Percentiles rank a stretch among this genome's conserved stretches.
Conservation (phyloP, 2,329 filamentous ascomycete genomes). For the Aureobasidium sp. region DNA sequence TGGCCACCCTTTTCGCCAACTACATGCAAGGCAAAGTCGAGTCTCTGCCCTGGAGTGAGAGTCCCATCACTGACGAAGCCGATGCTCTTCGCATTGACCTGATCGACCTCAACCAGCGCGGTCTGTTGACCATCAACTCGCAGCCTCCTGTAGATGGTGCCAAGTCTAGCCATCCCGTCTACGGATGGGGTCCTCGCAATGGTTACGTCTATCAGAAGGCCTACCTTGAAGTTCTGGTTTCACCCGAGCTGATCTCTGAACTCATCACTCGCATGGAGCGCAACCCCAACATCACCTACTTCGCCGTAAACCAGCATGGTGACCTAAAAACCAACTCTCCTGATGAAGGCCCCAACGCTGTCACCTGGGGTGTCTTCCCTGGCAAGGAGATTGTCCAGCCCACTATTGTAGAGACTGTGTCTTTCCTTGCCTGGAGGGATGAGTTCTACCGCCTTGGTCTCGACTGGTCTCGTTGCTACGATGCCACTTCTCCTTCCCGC, state of each 20-base stretch:
- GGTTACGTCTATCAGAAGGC: conserved; percentile 98
- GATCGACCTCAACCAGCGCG: conserved; percentile 74
- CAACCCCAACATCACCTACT: conserved; percentile 82
- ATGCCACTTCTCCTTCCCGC: conserved; percentile 67
- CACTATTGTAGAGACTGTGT: conserved; percentile 97
- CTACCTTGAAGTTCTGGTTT: conserved; percentile 85
- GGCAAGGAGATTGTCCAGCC: conserved; percentile 99
- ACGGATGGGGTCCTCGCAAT: conserved; percentile 91
- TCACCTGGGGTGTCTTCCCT: conserved; percentile 98
- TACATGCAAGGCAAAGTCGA: conserved; percentile 78
- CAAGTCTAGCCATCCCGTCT: conserved; percentile 76
- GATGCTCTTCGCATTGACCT: conserved; percentile 70
- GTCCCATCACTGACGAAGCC: conserved; percentile 75
- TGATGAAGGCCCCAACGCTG: conserved; percentile 78
- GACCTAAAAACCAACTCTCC: conserved; percentile 77
- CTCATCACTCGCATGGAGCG: conserved; percentile 70
- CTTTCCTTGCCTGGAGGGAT: conserved; percentile 97
- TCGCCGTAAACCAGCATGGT: conserved; percentile 80
- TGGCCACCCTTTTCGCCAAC: conserved; percentile 74
- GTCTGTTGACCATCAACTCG: conserved; percentile 92
- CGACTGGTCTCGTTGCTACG: conserved; percentile 91
- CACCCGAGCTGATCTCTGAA: conserved; percentile 69
- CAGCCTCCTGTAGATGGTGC: conserved; percentile 90
- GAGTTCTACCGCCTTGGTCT: conserved; percentile 88
- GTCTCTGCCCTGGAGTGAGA: conserved; percentile 88